A percentile compares a stretch with the other conserved stretches of the same genome.
Evolutionary conservation across 176 grass and related monocot species (phyloP).

Genomic region (Lolium multiflorum): DNA sequence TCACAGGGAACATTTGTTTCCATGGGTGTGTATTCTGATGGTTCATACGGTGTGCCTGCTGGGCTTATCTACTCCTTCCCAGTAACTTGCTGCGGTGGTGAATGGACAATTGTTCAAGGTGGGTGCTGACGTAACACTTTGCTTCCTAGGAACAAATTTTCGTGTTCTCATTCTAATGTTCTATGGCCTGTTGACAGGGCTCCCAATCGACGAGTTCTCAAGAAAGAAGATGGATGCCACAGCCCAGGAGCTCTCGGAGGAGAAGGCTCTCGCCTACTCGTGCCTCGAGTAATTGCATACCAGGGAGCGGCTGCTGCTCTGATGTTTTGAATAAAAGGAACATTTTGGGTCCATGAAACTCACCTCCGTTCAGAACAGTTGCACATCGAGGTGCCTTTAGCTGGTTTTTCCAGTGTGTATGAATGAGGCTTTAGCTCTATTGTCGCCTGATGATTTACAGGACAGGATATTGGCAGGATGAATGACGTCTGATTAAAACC

Average conservation of each 20-base stretch:
- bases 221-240: conserved; percentile 93
- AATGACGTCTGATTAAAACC: conserved; percentile 24
- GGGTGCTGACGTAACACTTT: neutral
- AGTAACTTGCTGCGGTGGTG: conserved; percentile 75
- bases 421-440: conserved; percentile 38
- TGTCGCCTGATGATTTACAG: conserved; percentile 50
- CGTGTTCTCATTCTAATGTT: conserved; percentile 10
- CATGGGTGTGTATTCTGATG: conserved; percentile 97
- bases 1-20: conserved; percentile 91
- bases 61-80: conserved; percentile 98
- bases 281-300: conserved; percentile 69
- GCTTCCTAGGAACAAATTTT: neutral
- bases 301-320: conserved; percentile 32
- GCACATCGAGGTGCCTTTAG: neutral
- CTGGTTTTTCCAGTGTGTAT: conserved; percentile 49
- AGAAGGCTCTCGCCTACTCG: conserved; percentile 94
- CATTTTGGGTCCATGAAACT: conserved; percentile 34
- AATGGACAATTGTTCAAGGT: conserved; percentile 95
- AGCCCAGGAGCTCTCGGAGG: conserved; percentile 78
- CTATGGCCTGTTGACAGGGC: conserved; percentile 48
- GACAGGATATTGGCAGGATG: conserved; percentile 25
- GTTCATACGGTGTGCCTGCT: conserved; percentile 90
- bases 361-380: conserved; percentile 15
- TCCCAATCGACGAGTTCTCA: conserved; percentile 85
- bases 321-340: conserved; percentile 63